phyloP scores from a whole-genome alignment of 2,329 filamentous ascomycete genomes.

The Ascochyta pisi region DNA sequence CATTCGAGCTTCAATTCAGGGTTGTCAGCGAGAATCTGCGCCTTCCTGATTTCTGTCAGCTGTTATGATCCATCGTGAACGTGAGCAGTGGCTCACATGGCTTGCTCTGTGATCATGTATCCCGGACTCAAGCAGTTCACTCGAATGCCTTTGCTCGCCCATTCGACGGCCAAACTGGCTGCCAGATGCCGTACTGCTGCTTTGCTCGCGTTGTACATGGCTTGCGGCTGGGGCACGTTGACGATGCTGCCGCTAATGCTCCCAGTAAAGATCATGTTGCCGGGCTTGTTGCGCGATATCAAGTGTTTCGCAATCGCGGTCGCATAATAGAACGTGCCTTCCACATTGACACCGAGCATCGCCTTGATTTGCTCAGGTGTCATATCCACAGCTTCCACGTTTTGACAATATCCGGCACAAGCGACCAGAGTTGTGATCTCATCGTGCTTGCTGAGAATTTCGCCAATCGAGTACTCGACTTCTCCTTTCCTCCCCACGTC shows the following conservation, averaged over 20 bases:
- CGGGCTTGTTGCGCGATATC: not conserved
- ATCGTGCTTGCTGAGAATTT: not conserved
- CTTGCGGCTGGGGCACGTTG: not conserved
- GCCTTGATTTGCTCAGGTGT: not conserved
- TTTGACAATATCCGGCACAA: not conserved
- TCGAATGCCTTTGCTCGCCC: not conserved
- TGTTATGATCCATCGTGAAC: not conserved
- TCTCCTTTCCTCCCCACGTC: not conserved
- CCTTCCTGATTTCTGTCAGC: not conserved
- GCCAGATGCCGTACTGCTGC: not conserved
- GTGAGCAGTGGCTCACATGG: not conserved
- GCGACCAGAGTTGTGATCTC: not conserved
- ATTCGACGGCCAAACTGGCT: not conserved
- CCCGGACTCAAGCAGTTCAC: not conserved
- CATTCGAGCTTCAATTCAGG: not conserved
- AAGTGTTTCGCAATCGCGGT: not conserved
- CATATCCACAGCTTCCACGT: not conserved
- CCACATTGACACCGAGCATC: slow-evolving; percentile 57
- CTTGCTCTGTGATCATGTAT: not conserved
- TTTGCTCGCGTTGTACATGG: not conserved
- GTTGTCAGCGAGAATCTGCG: not conserved
- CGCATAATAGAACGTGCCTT: not conserved
- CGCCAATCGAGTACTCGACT: not conserved
- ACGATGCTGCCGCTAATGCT: not conserved
- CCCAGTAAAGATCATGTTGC: not conserved